These are phyloP conservation scores for Fusarium xylarioides DNA, from an alignment of 2,329 filamentous ascomycete genomes.

Conservation along the genomic window DNA sequence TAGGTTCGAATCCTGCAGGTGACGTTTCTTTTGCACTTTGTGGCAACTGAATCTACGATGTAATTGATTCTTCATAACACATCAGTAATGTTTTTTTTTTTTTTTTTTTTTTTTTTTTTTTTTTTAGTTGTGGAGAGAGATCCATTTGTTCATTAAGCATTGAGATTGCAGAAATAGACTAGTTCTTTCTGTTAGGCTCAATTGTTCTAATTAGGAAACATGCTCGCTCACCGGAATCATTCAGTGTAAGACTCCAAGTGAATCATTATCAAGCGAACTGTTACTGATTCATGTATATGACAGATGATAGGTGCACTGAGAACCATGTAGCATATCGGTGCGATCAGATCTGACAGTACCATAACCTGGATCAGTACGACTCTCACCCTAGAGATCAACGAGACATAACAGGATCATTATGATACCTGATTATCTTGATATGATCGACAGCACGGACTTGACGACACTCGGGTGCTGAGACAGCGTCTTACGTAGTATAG, in stretches of 20 bases:
- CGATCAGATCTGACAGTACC: neutral
- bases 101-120: neutral
- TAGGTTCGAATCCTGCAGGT: slow-evolving; percentile 32
- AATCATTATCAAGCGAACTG: neutral
- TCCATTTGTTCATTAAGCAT: neutral
- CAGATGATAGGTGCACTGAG: too few relatives aligned
- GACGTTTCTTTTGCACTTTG: slow-evolving; percentile 2
- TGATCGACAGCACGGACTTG: neutral
- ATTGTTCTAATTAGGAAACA: neutral
- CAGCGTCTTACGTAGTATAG: neutral
- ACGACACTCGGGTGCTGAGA: neutral
- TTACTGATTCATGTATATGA: neutral
- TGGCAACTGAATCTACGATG: rapidly evolving
- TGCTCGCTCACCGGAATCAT: neutral
- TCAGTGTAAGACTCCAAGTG: neutral
- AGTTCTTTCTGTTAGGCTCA: neutral
- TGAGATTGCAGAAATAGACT: too few relatives aligned
- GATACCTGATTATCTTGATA: neutral
- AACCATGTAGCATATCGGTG: neutral
- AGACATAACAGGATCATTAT: neutral
- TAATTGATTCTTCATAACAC: too few relatives aligned
- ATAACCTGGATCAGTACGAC: neutral
- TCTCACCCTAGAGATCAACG: neutral
- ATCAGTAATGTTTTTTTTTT: neutral
- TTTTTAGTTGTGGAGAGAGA: neutral